Percentiles rank a stretch among this genome's conserved stretches.
These are phyloP conservation scores for Mycena vulgaris DNA, from an alignment of 768 basidiomycete genomes.

Conservation along the genomic window DNA sequence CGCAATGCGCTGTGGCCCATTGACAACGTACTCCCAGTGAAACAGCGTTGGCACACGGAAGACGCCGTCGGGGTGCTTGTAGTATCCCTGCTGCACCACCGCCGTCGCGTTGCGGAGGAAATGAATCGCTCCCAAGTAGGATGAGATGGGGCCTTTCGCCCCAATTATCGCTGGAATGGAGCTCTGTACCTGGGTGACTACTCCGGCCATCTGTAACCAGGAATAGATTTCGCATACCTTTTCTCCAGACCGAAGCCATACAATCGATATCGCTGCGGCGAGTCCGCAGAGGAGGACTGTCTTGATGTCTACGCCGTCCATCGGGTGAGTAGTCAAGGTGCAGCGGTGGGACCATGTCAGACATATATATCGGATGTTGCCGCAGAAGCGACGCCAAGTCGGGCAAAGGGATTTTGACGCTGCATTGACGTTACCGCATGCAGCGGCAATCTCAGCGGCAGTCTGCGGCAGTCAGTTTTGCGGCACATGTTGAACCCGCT, in stretches of 20 bases:
- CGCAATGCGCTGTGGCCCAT: background rate
- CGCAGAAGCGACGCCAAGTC: no score
- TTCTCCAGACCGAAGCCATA: background rate
- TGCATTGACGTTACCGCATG: no score
- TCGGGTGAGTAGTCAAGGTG: no score
- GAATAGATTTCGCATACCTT: background rate
- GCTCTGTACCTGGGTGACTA: background rate
- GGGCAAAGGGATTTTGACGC: no score
- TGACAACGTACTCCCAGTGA: conserved; percentile 1
- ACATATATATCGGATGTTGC: no score
- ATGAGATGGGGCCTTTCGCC: background rate
- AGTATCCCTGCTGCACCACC: background rate
- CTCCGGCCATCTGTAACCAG: no score
- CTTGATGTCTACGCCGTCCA: background rate
- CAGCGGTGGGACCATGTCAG: no score
- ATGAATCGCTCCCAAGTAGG: background rate
- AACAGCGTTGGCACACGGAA: conserved; percentile 2
- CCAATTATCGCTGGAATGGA: background rate
- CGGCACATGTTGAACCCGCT: no score
- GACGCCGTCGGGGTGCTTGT: background rate
- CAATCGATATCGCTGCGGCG: background rate
- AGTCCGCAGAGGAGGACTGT: background rate
- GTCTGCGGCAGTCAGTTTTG: no score
- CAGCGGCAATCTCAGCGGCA: no score
- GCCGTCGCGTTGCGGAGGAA: background rate